A percentile compares a stretch with the other conserved stretches of the same genome.
Evolutionary conservation across 1,284 basidiomycete species (phyloP).

Genomic region (Schizopora paradoxa): DNA sequence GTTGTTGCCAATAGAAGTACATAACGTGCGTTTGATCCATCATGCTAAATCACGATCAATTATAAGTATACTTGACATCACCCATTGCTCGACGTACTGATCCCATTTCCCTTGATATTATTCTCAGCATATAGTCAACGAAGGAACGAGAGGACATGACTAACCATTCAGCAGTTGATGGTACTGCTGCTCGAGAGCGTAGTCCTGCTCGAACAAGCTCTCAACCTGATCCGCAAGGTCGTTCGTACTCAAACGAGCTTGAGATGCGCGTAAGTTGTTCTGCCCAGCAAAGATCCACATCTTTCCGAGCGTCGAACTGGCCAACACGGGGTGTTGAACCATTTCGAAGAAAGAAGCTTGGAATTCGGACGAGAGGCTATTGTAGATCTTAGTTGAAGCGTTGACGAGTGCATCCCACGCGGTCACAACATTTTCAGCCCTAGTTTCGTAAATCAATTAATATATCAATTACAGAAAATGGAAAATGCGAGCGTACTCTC

Average conservation of each 20-base stretch:
- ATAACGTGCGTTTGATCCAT: slow-evolving; percentile 63
- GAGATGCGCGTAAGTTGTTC: slow-evolving; percentile 59
- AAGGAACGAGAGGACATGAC: slow-evolving; percentile 21
- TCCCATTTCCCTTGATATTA: slow-evolving; percentile 48
- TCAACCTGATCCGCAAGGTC: slow-evolving; percentile 48
- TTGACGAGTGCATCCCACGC: slow-evolving; percentile 44
- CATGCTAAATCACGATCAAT: slow-evolving; percentile 41
- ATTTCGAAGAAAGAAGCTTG: slow-evolving; percentile 65
- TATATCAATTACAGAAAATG: slow-evolving; percentile 6
- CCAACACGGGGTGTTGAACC: slow-evolving; percentile 57
- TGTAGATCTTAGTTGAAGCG: slow-evolving; percentile 52
- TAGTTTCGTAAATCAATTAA: slow-evolving; percentile 21
- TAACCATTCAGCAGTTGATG: slow-evolving; percentile 51
- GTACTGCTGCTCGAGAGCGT: slow-evolving; percentile 52
- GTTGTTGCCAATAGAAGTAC: slow-evolving; percentile 69
- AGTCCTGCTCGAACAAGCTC: slow-evolving; percentile 54
- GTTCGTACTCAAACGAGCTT: slow-evolving; percentile 60
- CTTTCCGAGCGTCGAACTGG: slow-evolving; percentile 49
- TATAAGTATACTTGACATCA: neutral
- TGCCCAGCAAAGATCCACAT: slow-evolving; percentile 54
- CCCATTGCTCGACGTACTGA: slow-evolving; percentile 34
- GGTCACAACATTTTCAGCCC: slow-evolving; percentile 50
- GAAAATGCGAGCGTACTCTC: slow-evolving; percentile 46
- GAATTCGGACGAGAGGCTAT: slow-evolving; percentile 38
- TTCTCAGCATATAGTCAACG: neutral